phyloP scores from a whole-genome alignment of 1,139 yeast species.

The Yamadazyma pseudoaaseri region DNA sequence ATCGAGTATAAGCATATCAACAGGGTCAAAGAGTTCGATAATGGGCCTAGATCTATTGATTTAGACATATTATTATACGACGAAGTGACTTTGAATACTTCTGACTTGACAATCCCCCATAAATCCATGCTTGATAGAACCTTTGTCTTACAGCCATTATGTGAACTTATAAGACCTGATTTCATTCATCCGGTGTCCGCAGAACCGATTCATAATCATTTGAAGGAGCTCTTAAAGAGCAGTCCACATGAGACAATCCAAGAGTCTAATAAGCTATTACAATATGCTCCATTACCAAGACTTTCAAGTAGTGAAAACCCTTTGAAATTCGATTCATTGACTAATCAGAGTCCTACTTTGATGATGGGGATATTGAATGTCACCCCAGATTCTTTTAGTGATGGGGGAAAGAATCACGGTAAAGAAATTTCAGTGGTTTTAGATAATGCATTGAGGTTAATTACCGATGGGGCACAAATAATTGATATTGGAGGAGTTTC shows the following conservation, averaged over 20 bases:
- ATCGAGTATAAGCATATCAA: conserved; percentile 73
- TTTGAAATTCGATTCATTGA: conserved; percentile 38
- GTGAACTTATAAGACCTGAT: conserved; percentile 71
- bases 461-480: conserved; percentile 60
- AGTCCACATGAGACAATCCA: conserved; percentile 38
- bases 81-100: conserved; percentile 51
- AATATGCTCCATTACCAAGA: conserved; percentile 45
- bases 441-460: conserved; percentile 43
- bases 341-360: conserved; percentile 38
- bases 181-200: conserved; percentile 79
- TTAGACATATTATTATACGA: conserved; percentile 81
- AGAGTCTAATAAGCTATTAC: conserved; percentile 45
- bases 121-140: conserved; percentile 83
- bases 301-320: conserved; percentile 19
- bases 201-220: conserved; percentile 70
- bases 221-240: conserved; percentile 51
- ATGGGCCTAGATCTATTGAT: conserved; percentile 91
- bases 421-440: conserved; percentile 29
- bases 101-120: conserved; percentile 76
- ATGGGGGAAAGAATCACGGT: conserved; percentile 59
- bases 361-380: conserved; percentile 87
- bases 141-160: conserved; percentile 85
- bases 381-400: conserved; percentile 96
- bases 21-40: conserved; percentile 77
- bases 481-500: conserved; percentile 94